These are phyloP conservation scores for Hortiboletus campestris DNA, from an alignment of 768 basidiomycete genomes.

Conservation along the genomic window DNA sequence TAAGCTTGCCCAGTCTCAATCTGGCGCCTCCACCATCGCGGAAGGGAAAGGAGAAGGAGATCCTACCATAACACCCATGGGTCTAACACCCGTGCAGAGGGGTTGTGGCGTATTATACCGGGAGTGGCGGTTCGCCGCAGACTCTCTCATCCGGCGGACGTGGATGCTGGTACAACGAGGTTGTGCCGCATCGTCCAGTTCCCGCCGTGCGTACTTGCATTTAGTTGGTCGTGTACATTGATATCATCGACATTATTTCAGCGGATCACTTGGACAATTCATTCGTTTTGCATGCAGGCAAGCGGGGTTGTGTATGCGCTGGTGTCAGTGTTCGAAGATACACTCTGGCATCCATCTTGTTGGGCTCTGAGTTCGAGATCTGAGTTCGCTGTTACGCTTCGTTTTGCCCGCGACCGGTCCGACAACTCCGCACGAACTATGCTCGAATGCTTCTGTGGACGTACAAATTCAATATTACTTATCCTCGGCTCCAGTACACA, in stretches of 20 bases:
- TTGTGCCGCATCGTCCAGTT: neutral
- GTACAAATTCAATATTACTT: neutral
- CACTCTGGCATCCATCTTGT: neutral
- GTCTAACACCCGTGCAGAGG: neutral
- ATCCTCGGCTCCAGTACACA: neutral
- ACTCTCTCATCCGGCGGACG: neutral
- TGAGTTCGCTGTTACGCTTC: neutral
- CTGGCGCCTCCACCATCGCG: constrained; percentile 36
- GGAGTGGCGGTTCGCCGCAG: neutral
- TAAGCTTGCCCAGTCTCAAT: constrained; percentile 41
- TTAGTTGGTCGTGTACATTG: constrained; percentile 14
- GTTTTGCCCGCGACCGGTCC: constrained; percentile 1
- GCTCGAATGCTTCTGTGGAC: neutral
- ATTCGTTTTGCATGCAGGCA: constrained; percentile 10
- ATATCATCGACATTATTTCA: constrained; percentile 19
- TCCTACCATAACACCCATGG: constrained; percentile 10
- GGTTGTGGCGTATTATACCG: constrained; percentile 1
- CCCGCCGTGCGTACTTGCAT: constrained; percentile 5
- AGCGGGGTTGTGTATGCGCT: neutral
- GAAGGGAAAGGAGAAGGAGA: constrained; percentile 49
- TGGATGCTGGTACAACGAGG: constrained; percentile 6
- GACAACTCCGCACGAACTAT: constrained; percentile 10
- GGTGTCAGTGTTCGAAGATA: neutral
- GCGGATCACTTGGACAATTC: constrained; percentile 16
- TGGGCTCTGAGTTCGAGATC: neutral